These are phyloP conservation scores for Backusella luteola DNA, from an alignment of 192 early-diverging fungal species.

Conservation along the genomic window DNA sequence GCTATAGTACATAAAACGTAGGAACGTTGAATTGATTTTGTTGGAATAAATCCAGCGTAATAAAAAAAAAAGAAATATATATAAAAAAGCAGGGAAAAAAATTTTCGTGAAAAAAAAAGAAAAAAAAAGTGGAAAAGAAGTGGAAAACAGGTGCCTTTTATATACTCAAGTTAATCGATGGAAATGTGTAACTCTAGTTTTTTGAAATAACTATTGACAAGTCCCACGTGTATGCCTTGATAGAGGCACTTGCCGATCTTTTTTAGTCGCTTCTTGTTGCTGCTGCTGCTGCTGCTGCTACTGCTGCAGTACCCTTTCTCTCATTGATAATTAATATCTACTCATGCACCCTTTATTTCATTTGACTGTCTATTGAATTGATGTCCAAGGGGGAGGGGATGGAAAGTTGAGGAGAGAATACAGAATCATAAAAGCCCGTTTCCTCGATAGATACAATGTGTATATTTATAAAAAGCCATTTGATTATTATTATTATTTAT, in stretches of 20 bases:
- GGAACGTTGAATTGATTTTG: background rate
- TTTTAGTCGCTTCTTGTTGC: background rate
- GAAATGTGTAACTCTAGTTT: background rate
- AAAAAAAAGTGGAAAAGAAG: background rate
- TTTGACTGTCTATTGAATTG: background rate
- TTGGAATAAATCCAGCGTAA: slow-evolving; percentile 5
- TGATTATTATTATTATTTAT: background rate
- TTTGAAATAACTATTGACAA: background rate
- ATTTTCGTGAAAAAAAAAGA: background rate
- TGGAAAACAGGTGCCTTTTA: background rate
- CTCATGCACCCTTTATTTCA: background rate
- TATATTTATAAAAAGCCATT: background rate
- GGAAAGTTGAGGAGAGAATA: slow-evolving; percentile 5
- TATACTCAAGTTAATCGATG: slow-evolving; percentile 1
- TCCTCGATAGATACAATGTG: background rate
- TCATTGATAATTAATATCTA: background rate
- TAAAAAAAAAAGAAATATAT: background rate
- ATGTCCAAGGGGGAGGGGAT: background rate
- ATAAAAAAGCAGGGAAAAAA: background rate
- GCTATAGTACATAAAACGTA: slow-evolving; percentile 8
- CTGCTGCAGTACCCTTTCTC: background rate
- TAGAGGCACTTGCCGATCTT: slow-evolving; percentile 2
- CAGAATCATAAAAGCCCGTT: background rate
- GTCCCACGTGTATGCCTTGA: background rate
- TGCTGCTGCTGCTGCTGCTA: too few relatives aligned